phyloP scores from a whole-genome alignment of 257 asterid genomes.

The Penstemon barbatus region DNA sequence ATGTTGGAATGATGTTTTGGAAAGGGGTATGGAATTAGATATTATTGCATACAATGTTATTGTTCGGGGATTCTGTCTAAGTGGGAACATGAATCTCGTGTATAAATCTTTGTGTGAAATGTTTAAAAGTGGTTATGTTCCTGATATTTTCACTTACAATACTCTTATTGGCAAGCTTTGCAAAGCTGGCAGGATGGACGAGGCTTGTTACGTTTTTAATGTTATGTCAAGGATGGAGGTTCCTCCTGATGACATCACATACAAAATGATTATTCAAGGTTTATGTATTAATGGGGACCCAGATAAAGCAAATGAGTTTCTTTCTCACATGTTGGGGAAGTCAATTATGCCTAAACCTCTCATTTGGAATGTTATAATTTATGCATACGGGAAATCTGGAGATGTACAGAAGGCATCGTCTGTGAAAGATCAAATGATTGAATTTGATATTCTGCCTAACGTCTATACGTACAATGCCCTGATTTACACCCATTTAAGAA shows the following conservation, averaged over 20 bases:
- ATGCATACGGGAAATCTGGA: conserved; percentile 66
- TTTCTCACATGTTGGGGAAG: conserved; percentile 53
- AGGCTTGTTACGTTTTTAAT: conserved; percentile 66
- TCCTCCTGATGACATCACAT: conserved; percentile 63
- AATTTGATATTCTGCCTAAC: conserved; percentile 64
- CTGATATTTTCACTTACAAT: conserved; percentile 70
- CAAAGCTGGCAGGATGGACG: conserved; percentile 56
- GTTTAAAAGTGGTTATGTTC: conserved; percentile 69
- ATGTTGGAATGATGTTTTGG: conserved; percentile 50
- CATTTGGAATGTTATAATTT: conserved; percentile 73
- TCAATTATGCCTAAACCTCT: conserved; percentile 56
- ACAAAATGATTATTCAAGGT: conserved; percentile 71
- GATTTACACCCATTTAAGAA: conserved; percentile 50
- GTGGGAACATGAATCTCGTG: conserved; percentile 43
- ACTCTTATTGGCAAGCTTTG: conserved; percentile 66
- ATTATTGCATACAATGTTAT: conserved; percentile 74
- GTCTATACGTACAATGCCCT: conserved; percentile 74
- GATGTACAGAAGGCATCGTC: conserved; percentile 46
- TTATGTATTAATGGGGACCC: conserved; percentile 57
- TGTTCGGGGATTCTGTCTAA: conserved; percentile 61
- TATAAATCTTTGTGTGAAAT: conserved; percentile 50
- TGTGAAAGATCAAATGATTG: conserved; percentile 60
- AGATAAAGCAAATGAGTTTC: conserved; percentile 49
- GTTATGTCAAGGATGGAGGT: conserved; percentile 80
- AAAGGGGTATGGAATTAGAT: conserved; percentile 49